Evolutionary conservation across 805 yeast species (phyloP).

Genomic region (Barnettozyma vustinii): DNA sequence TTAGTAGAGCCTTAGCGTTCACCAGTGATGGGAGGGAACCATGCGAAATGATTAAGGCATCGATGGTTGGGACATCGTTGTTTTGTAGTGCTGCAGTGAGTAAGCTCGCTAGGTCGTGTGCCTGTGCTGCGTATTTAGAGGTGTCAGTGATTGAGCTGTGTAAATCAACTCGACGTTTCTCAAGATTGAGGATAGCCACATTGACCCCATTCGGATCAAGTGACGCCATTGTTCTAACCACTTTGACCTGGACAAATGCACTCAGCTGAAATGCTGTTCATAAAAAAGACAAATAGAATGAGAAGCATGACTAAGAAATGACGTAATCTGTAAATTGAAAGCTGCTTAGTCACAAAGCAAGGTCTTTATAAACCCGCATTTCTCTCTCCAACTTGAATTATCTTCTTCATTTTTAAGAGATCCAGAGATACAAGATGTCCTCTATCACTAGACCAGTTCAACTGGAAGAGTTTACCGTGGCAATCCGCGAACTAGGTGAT

Average conservation of each 20-base stretch:
- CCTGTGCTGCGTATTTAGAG: conserved; percentile 10
- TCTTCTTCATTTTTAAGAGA: not conserved
- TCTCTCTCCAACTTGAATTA: not conserved
- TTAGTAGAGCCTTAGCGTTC: conserved; percentile 13
- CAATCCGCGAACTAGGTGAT: conserved; percentile 49
- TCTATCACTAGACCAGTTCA: conserved; percentile 33
- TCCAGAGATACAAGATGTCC: conserved; percentile 16
- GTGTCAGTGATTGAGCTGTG: conserved; percentile 12
- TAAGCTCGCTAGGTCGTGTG: conserved; percentile 15
- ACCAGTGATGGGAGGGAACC: conserved; percentile 16
- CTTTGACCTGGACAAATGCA: not conserved
- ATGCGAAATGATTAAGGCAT: conserved; percentile 19
- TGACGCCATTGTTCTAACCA: conserved; percentile 8
- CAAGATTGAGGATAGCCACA: conserved; percentile 22
- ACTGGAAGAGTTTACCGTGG: conserved; percentile 43
- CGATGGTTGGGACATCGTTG: conserved; percentile 16
- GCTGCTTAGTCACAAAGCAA: not conserved
- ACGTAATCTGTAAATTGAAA: not conserved
- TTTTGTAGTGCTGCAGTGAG: conserved; percentile 12
- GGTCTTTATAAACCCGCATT: not conserved
- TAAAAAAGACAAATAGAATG: no score
- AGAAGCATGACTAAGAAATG: not conserved
- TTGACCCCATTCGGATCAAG: conserved; percentile 26
- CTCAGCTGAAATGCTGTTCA: not conserved
- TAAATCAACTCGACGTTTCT: conserved; percentile 15